Percentiles rank a stretch among this genome's conserved stretches.
phyloP scores from a whole-genome alignment of 805 yeast species.

The Schwanniomyces yamadae region DNA sequence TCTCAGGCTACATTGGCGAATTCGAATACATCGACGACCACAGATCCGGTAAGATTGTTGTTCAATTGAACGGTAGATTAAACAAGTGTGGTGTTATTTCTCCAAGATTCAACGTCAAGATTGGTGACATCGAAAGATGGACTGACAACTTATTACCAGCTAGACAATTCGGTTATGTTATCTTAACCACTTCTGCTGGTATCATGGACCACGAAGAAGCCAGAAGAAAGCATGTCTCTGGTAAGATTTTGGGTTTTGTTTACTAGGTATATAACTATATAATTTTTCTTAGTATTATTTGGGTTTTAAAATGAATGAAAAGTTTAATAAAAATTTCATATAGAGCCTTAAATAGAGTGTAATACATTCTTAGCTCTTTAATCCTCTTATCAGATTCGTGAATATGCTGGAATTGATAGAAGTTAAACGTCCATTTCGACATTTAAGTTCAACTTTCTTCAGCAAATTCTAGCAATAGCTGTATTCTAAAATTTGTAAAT shows the following conservation, averaged over 20 bases:
- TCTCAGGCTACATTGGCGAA: constrained; percentile 86
- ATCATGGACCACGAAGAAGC: constrained; percentile 99
- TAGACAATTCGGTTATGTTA: constrained; percentile 97
- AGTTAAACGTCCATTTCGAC: too few relatives aligned
- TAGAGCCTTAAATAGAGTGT: too few relatives aligned
- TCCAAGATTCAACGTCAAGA: constrained; percentile 97
- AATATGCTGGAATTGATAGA: too few relatives aligned
- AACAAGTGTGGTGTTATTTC: constrained; percentile 99
- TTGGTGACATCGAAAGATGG: constrained; percentile 96
- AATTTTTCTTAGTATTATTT: constrained; percentile 1
- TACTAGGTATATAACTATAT: constrained; percentile 49
- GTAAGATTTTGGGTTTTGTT: constrained; percentile 97
- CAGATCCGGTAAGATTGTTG: constrained; percentile 97
- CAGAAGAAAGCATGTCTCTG: constrained; percentile 99
- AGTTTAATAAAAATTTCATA: too few relatives aligned
- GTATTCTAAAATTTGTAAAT: too few relatives aligned
- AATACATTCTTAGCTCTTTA: too few relatives aligned
- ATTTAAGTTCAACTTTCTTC: too few relatives aligned
- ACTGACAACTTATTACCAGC: constrained; percentile 97
- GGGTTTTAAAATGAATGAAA: too few relatives aligned
- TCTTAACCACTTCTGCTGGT: constrained; percentile 98
- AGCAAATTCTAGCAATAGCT: too few relatives aligned
- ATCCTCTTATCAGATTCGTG: too few relatives aligned
- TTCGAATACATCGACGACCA: constrained; percentile 98
- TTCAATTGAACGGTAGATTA: constrained; percentile 95